Conservation (phyloP, 2,329 filamentous ascomycete genomes). For the Sclerotinia minor region DNA sequence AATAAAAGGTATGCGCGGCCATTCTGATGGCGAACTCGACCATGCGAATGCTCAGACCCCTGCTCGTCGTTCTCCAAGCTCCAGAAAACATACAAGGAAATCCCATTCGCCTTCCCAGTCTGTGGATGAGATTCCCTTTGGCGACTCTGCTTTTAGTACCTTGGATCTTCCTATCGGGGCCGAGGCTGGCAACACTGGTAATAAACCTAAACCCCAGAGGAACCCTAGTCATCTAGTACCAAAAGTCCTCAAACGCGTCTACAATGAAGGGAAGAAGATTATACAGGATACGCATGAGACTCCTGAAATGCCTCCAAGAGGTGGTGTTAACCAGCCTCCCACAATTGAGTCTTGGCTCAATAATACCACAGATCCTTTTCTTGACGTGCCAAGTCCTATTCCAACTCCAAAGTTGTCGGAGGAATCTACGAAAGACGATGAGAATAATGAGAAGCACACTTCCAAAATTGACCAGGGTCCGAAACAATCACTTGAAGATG, state of each 20-base stretch:
- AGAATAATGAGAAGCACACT: conserved; percentile 34
- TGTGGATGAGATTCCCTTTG: conserved; percentile 62
- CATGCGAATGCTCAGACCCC: conserved; percentile 25
- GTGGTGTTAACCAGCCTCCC: conserved; percentile 56
- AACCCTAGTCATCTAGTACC: conserved; percentile 61
- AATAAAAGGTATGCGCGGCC: neutral
- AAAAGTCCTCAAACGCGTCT: conserved; percentile 64
- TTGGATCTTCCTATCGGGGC: conserved; percentile 56
- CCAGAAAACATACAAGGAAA: conserved; percentile 32
- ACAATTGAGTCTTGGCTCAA: conserved; percentile 68
- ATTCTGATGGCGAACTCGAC: conserved; percentile 10
- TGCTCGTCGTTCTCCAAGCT: conserved; percentile 31
- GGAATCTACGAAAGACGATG: conserved; percentile 39
- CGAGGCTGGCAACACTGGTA: conserved; percentile 52
- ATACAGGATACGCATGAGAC: conserved; percentile 59
- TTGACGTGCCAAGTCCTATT: conserved; percentile 46
- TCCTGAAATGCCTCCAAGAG: conserved; percentile 46
- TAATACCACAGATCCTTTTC: conserved; percentile 62
- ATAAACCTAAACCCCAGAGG: conserved; percentile 47
- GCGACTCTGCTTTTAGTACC: conserved; percentile 66
- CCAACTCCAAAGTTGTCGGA: conserved; percentile 32
- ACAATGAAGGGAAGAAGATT: conserved; percentile 65
- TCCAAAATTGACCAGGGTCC: conserved; percentile 27
- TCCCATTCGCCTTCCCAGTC: conserved; percentile 44
- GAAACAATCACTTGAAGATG: conserved; percentile 26